Percentiles rank a stretch among this genome's conserved stretches.
Evolutionary conservation across 139 green algal genomes (phyloP).

Genomic region (Pycnococcus provasolii): DNA sequence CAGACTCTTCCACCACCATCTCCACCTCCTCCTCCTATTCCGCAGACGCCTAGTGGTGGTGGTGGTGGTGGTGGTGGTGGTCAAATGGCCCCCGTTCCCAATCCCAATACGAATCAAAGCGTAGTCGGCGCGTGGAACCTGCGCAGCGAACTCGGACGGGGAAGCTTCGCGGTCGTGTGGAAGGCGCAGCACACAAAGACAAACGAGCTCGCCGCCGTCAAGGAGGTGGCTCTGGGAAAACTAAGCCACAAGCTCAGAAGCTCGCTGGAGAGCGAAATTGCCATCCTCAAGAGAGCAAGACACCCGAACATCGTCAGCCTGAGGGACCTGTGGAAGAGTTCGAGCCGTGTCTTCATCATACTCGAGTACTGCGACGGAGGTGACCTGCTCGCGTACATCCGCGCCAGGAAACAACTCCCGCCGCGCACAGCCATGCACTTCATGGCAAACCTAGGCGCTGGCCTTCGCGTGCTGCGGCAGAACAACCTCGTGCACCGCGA

Average conservation of each 20-base stretch:
- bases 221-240: conserved; percentile 75
- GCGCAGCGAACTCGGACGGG: conserved; percentile 54
- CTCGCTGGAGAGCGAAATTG: conserved; percentile 77
- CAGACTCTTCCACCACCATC: too few relatives aligned
- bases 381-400: conserved; percentile 72
- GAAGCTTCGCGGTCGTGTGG: conserved; percentile 88
- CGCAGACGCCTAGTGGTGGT: too few relatives aligned
- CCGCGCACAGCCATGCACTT: conserved; percentile 50
- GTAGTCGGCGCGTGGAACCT: conserved; percentile 58
- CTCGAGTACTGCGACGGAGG: conserved; percentile 88
- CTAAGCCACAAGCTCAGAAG: conserved; percentile 75
- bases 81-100: too few relatives aligned
- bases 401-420: conserved; percentile 11
- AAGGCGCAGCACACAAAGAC: conserved; percentile 46
- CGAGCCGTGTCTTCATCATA: conserved; percentile 63
- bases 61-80: too few relatives aligned
- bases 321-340: conserved; percentile 65
- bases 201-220: conserved; percentile 64
- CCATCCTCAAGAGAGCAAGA: conserved; percentile 56
- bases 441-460: conserved; percentile 70
- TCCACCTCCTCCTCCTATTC: too few relatives aligned
- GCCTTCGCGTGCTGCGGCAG: conserved; percentile 65
- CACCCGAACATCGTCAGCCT: conserved; percentile 84
- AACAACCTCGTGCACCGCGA: conserved; percentile 87
- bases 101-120: neutral